These are phyloP conservation scores for Acanthamoeba sp. DNA, from an alignment of 208 protist species.

Conservation along the genomic window DNA sequence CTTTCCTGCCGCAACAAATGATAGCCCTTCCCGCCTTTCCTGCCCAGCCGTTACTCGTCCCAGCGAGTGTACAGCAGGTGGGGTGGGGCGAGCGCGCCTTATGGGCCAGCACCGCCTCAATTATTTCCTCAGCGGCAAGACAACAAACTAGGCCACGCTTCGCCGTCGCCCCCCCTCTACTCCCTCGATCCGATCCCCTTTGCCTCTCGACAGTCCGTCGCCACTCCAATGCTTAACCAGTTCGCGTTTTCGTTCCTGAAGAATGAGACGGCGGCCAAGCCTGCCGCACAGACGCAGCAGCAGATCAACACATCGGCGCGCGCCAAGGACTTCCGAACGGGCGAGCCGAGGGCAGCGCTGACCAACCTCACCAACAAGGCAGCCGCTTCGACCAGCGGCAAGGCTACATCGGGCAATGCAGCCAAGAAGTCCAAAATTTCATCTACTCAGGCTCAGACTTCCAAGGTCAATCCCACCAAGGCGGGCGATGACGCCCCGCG, in stretches of 20 bases:
- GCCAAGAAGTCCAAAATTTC: constrained; percentile 32
- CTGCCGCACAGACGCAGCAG: neutral
- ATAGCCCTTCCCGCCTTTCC: no score
- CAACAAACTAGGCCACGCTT: no score
- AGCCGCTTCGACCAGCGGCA: neutral
- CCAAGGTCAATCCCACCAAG: neutral
- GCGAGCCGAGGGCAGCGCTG: constrained; percentile 25
- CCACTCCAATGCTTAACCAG: neutral
- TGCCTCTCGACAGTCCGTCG: no score
- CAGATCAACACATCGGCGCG: neutral
- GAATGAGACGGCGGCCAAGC: neutral
- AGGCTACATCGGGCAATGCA: neutral
- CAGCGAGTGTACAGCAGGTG: no score
- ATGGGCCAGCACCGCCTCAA: no score
- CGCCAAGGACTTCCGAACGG: constrained; percentile 39
- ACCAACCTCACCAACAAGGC: constrained; percentile 15
- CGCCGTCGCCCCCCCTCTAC: no score
- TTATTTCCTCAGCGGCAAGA: no score
- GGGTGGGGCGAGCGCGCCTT: no score
- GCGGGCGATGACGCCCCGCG: constrained; percentile 28
- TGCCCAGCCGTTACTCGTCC: no score
- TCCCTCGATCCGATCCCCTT: no score
- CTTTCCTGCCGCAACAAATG: no score
- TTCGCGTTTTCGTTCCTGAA: neutral
- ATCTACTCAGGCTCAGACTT: neutral